Conservation (phyloP, 2,329 filamentous ascomycete genomes). For the Torrubiellomyces zombiae region DNA sequence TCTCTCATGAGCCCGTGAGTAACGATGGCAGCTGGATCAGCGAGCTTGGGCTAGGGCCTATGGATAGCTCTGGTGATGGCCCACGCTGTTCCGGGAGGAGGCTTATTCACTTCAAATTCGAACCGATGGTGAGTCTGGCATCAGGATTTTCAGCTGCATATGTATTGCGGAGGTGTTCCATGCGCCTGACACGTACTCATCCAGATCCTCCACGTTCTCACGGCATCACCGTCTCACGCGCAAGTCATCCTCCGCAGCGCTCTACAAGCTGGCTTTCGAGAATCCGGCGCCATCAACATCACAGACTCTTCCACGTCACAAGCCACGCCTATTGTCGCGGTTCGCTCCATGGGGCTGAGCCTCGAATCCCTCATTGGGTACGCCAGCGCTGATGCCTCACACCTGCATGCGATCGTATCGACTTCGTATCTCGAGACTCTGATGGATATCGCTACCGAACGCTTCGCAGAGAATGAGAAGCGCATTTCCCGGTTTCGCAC, state of each 20-base stretch:
- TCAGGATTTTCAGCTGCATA: no score
- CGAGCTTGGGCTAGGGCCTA: no score
- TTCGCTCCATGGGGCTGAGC: slow-evolving; percentile 67
- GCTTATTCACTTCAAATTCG: slow-evolving; percentile 76
- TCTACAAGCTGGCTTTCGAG: slow-evolving; percentile 69
- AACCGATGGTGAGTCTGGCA: slow-evolving; percentile 66
- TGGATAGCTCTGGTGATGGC: no score
- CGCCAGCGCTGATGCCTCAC: slow-evolving; percentile 17
- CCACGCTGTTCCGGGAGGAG: slow-evolving; percentile 21
- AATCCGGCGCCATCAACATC: slow-evolving; percentile 68
- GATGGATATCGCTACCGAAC: slow-evolving; percentile 53
- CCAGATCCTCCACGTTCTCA: slow-evolving; percentile 86
- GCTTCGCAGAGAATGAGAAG: slow-evolving; percentile 52
- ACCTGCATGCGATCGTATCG: slow-evolving; percentile 38
- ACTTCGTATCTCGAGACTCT: slow-evolving; percentile 52
- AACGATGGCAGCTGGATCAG: no score
- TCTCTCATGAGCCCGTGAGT: slow-evolving; percentile 57
- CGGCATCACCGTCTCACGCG: slow-evolving; percentile 57
- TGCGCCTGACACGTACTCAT: slow-evolving; percentile 3
- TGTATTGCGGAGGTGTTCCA: no score
- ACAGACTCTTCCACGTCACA: slow-evolving; percentile 17
- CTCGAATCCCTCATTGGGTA: slow-evolving; percentile 69
- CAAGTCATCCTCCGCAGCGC: slow-evolving; percentile 62
- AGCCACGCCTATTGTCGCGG: slow-evolving; percentile 57
- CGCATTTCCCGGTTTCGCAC: slow-evolving; percentile 48